Evolutionary conservation across 441 rosid species (phyloP), one percentile per base, ranked within the genome.

Genomic region (Isatis lusitanica): DNA sequence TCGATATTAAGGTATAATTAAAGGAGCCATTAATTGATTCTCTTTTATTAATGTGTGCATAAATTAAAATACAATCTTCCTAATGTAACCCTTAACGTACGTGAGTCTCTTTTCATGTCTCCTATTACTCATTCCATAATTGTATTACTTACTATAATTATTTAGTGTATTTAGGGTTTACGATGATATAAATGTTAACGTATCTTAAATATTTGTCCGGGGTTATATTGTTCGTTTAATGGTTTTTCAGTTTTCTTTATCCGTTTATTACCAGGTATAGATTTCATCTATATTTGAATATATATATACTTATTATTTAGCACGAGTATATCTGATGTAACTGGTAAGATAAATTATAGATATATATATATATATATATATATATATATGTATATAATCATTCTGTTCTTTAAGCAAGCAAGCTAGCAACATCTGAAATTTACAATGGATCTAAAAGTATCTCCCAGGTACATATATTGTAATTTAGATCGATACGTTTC

Each of bases 1-100:
- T 69, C 59, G 28, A 62, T 69, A 21, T 75, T 55, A 75, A 63
- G 59, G 59, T 61, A 53, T 75, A 53, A 62, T 75, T 53, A 62
- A 61, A 74, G 28, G 28, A 26, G 15, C 28, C 47, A 68, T 51
- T 28, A 9, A 43, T 50, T 68, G 40, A 26, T 59, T 61, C 64
- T 47, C n/a, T 74, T 63, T 74, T 13, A 3, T 58, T 13, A 39
- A 7, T 66, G 62, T 59, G 11, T 43, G 1, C 24, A 13, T 51
- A 21, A 26, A 8, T 7, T 66, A 6, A 6, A 48, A 16, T 50
- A 50, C 7, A 38, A 8, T 26, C 38, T 66, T 51, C 42, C 53
- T 13, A 3, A 7, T 24, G 35, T 58, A 39, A 12, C 47, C 67
- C 68, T 39, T 28, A 18, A 50, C 63, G 73, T 62, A 72, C 64